Evolutionary conservation across 1,139 yeast genomes (phyloP).

Genomic region (Diutina catenulata): DNA sequence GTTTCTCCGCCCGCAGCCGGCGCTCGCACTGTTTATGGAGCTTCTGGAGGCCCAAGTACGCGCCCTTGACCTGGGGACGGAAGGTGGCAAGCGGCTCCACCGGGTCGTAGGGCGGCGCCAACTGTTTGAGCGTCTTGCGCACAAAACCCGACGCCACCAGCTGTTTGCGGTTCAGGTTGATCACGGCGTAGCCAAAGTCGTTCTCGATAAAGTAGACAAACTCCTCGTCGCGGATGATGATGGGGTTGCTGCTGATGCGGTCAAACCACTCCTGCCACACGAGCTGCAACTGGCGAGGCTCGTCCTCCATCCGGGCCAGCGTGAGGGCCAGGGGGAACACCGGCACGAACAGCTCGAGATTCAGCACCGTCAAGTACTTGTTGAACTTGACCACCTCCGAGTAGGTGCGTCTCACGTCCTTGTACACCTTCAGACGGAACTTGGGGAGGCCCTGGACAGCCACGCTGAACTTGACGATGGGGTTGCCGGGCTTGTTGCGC

Average conservation of each 20-base stretch:
- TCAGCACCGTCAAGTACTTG: conserved; percentile 65
- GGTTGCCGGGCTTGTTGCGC: conserved; percentile 30
- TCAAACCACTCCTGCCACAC: conserved; percentile 84
- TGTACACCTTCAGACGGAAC: conserved; percentile 59
- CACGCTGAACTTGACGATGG: conserved; percentile 33
- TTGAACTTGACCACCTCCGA: conserved; percentile 68
- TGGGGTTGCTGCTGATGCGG: conserved; percentile 61
- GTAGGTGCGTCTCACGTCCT: conserved; percentile 71
- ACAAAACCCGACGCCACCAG: conserved; percentile 74
- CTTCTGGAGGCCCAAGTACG: conserved; percentile 52
- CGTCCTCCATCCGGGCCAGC: conserved; percentile 81
- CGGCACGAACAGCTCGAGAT: conserved; percentile 90
- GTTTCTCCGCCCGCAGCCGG: conserved; percentile 42
- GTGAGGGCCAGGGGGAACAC: conserved; percentile 68
- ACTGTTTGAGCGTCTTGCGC: conserved; percentile 82
- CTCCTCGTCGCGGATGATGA: conserved; percentile 78
- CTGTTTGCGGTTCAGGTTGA: conserved; percentile 39
- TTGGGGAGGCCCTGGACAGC: conserved; percentile 47
- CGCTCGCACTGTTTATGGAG: conserved; percentile 44
- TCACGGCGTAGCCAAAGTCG: conserved; percentile 72
- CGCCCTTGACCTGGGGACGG: conserved; percentile 72
- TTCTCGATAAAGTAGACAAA: conserved; percentile 79
- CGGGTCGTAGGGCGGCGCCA: conserved; percentile 86
- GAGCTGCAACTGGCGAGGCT: conserved; percentile 40
- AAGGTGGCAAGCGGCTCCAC: conserved; percentile 69